phyloP scores from a whole-genome alignment of 2,329 filamentous ascomycete genomes.

The Monilinia laxa region DNA sequence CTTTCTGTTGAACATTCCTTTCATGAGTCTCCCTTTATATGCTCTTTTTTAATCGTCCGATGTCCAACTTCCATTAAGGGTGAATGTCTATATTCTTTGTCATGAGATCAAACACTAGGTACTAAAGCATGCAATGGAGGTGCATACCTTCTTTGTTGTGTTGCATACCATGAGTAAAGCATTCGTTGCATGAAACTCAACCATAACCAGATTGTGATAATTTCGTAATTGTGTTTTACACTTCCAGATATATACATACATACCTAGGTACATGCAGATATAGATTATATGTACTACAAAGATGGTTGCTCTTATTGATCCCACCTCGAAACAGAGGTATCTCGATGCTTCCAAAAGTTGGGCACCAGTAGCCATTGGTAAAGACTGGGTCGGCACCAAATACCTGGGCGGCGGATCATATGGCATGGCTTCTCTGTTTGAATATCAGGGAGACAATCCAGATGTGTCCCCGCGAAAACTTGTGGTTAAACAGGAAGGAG shows the following conservation, averaged over 20 bases:
- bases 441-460: neutral
- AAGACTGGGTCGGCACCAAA: slow-evolving; percentile 15
- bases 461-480: neutral
- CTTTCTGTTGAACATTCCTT: neutral
- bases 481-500: slow-evolving; percentile 19
- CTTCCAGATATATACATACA: neutral
- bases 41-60: neutral
- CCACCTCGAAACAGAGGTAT: neutral
- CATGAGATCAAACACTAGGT: neutral
- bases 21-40: neutral
- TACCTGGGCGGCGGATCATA: slow-evolving; percentile 9
- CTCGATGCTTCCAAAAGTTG: neutral
- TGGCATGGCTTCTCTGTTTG: slow-evolving; percentile 18
- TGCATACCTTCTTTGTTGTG: neutral
- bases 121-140: neutral
- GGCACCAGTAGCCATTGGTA: slow-evolving; percentile 9
- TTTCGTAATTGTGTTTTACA: neutral
- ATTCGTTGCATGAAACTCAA: neutral
- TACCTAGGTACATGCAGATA: too few species aligned
- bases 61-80: neutral
- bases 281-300: too few species aligned
- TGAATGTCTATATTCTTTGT: slow-evolving; percentile 4
- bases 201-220: neutral
- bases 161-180: neutral
- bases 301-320: too few species aligned